Conservation (phyloP, 306 rosid genomes). For the Castanopsis chinensis region DNA sequence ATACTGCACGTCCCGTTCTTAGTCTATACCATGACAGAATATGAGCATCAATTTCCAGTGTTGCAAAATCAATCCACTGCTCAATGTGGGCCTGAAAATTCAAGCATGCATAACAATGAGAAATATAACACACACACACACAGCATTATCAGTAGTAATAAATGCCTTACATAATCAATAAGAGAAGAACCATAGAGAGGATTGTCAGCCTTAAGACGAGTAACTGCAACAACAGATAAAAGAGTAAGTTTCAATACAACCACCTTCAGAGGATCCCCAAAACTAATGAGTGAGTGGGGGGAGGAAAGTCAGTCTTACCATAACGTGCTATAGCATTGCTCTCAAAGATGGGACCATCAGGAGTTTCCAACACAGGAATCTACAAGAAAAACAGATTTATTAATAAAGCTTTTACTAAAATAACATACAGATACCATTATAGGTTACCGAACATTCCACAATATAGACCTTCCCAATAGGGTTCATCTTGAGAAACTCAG, state of each 20-base stretch:
- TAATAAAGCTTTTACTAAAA: neutral
- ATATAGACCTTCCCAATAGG: conserved; percentile 73
- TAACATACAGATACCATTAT: neutral
- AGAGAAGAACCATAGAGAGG: conserved; percentile 55
- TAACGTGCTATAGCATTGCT: conserved; percentile 88
- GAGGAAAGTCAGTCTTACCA: conserved; percentile 24
- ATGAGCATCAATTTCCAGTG: conserved; percentile 64
- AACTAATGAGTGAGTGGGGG: neutral
- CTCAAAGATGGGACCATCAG: conserved; percentile 73
- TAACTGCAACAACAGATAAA: conserved; percentile 43
- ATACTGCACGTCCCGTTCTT: conserved; percentile 38
- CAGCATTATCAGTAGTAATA: neutral
- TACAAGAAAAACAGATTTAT: conserved; percentile 15
- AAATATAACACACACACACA: neutral
- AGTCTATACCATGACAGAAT: conserved; percentile 27
- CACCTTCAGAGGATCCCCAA: neutral
- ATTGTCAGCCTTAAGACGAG: conserved; percentile 51
- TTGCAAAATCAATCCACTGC: conserved; percentile 83
- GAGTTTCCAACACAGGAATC: conserved; percentile 80
- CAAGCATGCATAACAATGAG: neutral
- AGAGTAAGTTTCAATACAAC: neutral
- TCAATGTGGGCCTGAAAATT: conserved; percentile 69
- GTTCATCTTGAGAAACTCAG: conserved; percentile 74
- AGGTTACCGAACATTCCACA: neutral
- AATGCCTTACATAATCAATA: conserved; percentile 50